A percentile compares a stretch with the other conserved stretches of the same genome.
These are phyloP conservation scores for Penicillium alfredii DNA, from an alignment of 495 filamentous ascomycete species.

Conservation along the genomic window DNA sequence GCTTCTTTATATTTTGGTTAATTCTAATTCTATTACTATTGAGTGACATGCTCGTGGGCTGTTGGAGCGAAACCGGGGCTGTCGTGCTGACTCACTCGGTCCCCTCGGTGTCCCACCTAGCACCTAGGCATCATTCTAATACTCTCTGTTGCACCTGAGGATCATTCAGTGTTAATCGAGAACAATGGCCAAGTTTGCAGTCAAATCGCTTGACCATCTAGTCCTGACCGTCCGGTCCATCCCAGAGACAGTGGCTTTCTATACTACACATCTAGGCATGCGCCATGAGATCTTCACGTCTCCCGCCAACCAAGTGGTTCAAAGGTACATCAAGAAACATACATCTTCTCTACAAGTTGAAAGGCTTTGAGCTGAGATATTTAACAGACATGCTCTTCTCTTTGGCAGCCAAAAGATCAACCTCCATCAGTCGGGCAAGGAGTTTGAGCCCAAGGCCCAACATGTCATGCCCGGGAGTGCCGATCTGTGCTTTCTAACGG, in stretches of 20 bases:
- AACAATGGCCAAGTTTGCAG: conserved; percentile 22
- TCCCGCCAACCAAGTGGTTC: conserved; percentile 21
- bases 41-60: no score
- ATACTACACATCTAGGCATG: conserved; percentile 47
- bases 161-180: no score
- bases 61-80: no score
- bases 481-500: conserved; percentile 50
- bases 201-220: conserved; percentile 46
- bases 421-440: conserved; percentile 45
- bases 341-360: background rate
- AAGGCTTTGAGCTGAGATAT: background rate
- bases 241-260: conserved; percentile 40
- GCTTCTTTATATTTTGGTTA: no score
- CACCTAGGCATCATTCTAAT: background rate
- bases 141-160: no score
- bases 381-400: conserved; percentile 39
- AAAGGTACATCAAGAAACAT: no score
- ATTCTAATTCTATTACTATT: no score
- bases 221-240: conserved; percentile 48
- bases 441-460: conserved; percentile 50
- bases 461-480: conserved; percentile 43
- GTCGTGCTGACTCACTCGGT: no score
- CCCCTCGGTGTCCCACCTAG: no score
- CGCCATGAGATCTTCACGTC: conserved; percentile 39
- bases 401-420: conserved; percentile 53